Evolutionary conservation across 192 early-diverging fungal genomes (phyloP).

Genomic region (Linnemannia hyalina): DNA sequence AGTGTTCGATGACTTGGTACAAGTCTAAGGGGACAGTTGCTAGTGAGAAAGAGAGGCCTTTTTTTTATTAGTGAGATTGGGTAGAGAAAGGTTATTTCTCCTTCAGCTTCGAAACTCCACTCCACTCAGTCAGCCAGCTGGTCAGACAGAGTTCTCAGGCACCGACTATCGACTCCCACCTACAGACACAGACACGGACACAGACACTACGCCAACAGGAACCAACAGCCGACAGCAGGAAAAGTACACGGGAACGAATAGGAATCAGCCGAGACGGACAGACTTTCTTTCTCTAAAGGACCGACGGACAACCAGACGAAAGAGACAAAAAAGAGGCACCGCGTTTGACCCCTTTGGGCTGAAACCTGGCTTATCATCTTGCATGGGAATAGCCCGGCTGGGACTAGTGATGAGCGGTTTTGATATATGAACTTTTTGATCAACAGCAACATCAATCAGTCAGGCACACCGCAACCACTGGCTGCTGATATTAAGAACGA

Average conservation of each 20-base stretch:
- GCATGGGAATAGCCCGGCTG: background rate
- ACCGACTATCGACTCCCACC: background rate
- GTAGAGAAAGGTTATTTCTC: background rate
- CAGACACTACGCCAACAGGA: background rate
- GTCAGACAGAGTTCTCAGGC: constrained; percentile 5
- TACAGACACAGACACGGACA: background rate
- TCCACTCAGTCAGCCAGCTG: too few relatives aligned
- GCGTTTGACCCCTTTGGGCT: background rate
- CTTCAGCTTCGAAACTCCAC: background rate
- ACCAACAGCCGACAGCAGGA: background rate
- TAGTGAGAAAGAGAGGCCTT: background rate
- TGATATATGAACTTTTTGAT: too few relatives aligned
- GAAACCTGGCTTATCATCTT: constrained; percentile 4
- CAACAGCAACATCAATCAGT: background rate
- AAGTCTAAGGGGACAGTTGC: background rate
- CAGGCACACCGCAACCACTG: background rate
- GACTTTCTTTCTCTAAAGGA: background rate
- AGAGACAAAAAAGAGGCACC: background rate
- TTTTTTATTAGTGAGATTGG: background rate
- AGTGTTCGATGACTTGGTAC: too few relatives aligned
- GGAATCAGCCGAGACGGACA: background rate
- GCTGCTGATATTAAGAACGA: background rate
- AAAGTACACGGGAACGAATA: constrained; percentile 16
- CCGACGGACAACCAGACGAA: background rate
- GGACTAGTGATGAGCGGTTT: too few relatives aligned